Evolutionary conservation across 768 basidiomycete species (phyloP), one percentile per base, ranked within the genome.

Genomic region (Tylopilus rubrobrunneus): DNA sequence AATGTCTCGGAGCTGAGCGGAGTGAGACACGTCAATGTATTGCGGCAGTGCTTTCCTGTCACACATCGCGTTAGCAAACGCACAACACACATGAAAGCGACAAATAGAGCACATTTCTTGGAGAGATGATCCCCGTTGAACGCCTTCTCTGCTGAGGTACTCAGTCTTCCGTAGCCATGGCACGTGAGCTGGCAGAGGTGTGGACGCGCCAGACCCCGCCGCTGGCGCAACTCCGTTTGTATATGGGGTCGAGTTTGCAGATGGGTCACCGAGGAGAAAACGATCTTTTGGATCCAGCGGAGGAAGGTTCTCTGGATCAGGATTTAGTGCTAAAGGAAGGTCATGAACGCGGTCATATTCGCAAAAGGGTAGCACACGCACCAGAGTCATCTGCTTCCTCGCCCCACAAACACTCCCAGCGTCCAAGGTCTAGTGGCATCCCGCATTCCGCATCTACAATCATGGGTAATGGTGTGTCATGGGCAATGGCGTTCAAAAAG

Each of bases 361-460:
- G 45, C 12, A 56, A 8, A 31, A 49, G 17, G 33, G 9, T 31
- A 59, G 7, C 56, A 74, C 74, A 57, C 59, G 48, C 48, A 88
- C 90, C 74, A 49, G 81, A 78, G 70, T 87, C 82, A 65, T 86
- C 80, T 3, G 78, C 87, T 41, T 83, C 83, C 56, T 92, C 89
- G 47, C 88, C 84, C 91, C 89, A 94, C 17, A 96, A 72, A 34
- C 82, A 87, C 51, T 87, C 86, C 79, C 85, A 94, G 51, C 79
- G 81, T 17, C 88, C 87, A 45, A 96, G 73, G 67, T 98, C 92
- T 25, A 99, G 72, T 0, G 95, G 94, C 94, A 99, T 95, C 0
- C 97, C 97, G 60, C 87, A 87, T 68, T 99, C 97, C 1, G 91
- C 92, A 62, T 99, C 97, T 1, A 98, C 87, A 59, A 98, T 87